Conservation (phyloP, 495 filamentous ascomycete species). For the Evansstolkia leycettana region DNA sequence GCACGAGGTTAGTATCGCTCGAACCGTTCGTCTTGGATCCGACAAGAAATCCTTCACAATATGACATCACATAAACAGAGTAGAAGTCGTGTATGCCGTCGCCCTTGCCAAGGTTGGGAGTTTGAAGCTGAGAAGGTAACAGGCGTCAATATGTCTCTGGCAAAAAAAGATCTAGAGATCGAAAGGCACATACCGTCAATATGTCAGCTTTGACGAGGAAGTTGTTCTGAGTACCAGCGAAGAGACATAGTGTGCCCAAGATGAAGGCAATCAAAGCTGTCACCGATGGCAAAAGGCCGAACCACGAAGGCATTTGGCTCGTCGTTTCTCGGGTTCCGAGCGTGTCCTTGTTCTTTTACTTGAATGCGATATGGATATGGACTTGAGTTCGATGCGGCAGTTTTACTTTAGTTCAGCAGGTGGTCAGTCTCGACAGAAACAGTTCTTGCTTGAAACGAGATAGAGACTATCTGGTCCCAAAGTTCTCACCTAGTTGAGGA, state of each 20-base stretch:
- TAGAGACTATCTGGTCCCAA: no score
- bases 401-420: no score
- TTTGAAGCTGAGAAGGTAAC: conserved; percentile 17
- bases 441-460: no score
- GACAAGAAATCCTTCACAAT: conserved; percentile 54
- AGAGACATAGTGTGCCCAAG: conserved; percentile 54
- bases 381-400: no score
- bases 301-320: background rate
- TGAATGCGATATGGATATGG: no score
- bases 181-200: conserved; percentile 42
- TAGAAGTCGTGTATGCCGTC: conserved; percentile 63
- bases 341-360: no score
- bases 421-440: no score
- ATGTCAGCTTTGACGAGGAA: conserved; percentile 54
- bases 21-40: conserved; percentile 16
- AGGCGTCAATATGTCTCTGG: no score
- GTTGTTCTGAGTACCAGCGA: conserved; percentile 50
- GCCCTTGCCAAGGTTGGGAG: conserved; percentile 31
- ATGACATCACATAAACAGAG: conserved; percentile 54
- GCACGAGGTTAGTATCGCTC: conserved; percentile 20
- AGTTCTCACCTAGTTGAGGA: no score
- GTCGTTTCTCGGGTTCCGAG: background rate
- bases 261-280: conserved; percentile 49
- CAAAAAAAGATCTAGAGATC: conserved; percentile 4
- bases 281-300: conserved; percentile 12